Percentiles rank a stretch among this genome's conserved stretches.
Evolutionary conservation across 1,284 basidiomycete species (phyloP).

Genomic region (Flammula alnicola): DNA sequence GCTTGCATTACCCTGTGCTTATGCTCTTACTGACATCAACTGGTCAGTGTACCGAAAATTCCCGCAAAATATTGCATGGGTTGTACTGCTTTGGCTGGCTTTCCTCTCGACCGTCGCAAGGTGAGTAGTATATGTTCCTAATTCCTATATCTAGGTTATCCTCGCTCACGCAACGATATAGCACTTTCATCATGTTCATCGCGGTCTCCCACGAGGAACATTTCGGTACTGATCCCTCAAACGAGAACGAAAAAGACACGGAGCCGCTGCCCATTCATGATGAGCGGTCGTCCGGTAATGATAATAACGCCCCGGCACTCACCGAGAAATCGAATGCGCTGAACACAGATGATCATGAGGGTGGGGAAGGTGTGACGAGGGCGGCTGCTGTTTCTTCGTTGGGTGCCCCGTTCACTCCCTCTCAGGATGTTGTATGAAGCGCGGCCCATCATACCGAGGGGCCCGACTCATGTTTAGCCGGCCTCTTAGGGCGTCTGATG

Average conservation of each 20-base stretch:
- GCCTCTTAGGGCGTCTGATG: too few relatives aligned
- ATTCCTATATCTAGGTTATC: neutral
- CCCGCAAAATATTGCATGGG: conserved; percentile 35
- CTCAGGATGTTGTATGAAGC: too few relatives aligned
- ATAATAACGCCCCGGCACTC: too few relatives aligned
- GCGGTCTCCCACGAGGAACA: neutral
- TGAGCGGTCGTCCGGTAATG: too few relatives aligned
- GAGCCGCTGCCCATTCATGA: conserved; percentile 1
- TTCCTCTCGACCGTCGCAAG: conserved; percentile 28
- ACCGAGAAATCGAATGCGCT: too few relatives aligned
- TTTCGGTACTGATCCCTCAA: neutral
- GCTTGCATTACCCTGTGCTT: neutral
- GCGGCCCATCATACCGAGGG: too few relatives aligned
- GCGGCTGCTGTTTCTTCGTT: too few relatives aligned
- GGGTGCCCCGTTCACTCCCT: too few relatives aligned
- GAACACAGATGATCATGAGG: too few relatives aligned
- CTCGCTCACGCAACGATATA: too few relatives aligned
- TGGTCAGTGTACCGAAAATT: conserved; percentile 31
- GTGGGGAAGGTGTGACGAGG: too few relatives aligned
- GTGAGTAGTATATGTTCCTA: conserved; percentile 15
- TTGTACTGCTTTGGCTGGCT: conserved; percentile 36
- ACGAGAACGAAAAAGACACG: neutral
- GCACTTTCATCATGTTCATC: conserved; percentile 8
- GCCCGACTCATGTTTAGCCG: too few relatives aligned
- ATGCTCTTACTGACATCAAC: neutral